These are phyloP conservation scores for Fraxinus velutina DNA, from an alignment of 305 asterid genomes.

Conservation along the genomic window DNA sequence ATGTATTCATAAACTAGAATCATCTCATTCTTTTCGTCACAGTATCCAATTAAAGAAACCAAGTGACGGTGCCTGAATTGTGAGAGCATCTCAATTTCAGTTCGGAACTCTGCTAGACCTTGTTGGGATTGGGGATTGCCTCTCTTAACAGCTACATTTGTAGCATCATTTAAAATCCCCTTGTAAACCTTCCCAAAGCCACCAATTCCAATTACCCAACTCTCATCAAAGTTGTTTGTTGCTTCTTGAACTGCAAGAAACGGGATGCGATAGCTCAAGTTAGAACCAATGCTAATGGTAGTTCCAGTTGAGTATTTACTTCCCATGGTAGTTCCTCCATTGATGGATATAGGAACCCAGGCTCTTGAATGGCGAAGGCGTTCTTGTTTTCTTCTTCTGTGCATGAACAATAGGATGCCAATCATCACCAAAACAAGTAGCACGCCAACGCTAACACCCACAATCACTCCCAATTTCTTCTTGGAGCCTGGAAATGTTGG, in stretches of 20 bases:
- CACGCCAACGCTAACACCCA: constrained; percentile 43
- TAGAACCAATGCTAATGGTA: too few relatives aligned
- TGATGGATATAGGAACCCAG: too few relatives aligned
- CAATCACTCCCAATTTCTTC: constrained; percentile 45
- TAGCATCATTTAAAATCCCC: constrained; percentile 49
- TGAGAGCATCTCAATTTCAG: constrained; percentile 50
- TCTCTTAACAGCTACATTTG: constrained; percentile 58
- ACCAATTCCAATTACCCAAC: constrained; percentile 60
- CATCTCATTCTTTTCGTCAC: constrained; percentile 45
- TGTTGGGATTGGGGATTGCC: constrained; percentile 62
- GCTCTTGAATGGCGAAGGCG: too few relatives aligned
- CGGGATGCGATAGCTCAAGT: too few relatives aligned
- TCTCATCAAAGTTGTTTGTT: constrained; percentile 46
- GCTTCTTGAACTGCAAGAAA: too few relatives aligned
- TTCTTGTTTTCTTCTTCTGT: constrained; percentile 22
- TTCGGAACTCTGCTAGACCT: constrained; percentile 49
- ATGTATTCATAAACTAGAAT: constrained; percentile 43
- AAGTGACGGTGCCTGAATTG: constrained; percentile 47
- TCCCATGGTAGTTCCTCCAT: too few relatives aligned
- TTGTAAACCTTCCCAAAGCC: constrained; percentile 76
- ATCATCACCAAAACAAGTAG: constrained; percentile 27
- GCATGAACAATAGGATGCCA: constrained; percentile 31
- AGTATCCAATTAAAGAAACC: constrained; percentile 44
- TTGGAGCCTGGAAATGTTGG: constrained; percentile 28
- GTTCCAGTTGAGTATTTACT: too few relatives aligned